phyloP scores from a whole-genome alignment of 371 early-diverging fungal genomes.

The Mortierella sp. region DNA sequence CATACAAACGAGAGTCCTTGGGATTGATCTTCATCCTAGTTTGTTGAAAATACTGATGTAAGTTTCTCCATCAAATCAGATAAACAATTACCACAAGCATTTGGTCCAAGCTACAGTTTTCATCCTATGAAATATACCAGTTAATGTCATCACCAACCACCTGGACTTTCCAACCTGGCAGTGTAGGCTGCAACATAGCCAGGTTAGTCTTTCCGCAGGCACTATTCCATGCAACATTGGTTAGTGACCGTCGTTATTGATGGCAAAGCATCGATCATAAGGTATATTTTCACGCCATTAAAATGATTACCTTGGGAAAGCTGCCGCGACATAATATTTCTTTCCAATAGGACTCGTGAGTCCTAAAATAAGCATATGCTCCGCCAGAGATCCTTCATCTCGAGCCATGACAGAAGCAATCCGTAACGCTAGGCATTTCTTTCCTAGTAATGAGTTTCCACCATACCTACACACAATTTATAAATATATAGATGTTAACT shows the following conservation, averaged over 20 bases:
- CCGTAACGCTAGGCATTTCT: conserved; percentile 61
- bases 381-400: conserved; percentile 61
- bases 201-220: conserved; percentile 64
- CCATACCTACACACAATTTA: conserved; percentile 52
- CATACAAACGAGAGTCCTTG: conserved; percentile 59
- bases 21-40: conserved; percentile 57
- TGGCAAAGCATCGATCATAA: neutral
- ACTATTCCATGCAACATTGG: conserved; percentile 4
- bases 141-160: conserved; percentile 60
- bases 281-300: neutral
- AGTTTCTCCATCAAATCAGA: neutral
- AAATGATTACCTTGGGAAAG: conserved; percentile 57
- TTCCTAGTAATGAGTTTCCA: conserved; percentile 61
- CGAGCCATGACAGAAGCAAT: conserved; percentile 61
- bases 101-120: neutral
- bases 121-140: conserved; percentile 35
- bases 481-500: too few relatives aligned
- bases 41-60: neutral
- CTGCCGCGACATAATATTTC: conserved; percentile 60
- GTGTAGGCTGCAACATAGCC: conserved; percentile 59
- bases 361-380: conserved; percentile 62
- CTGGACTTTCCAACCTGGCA: conserved; percentile 64
- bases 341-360: conserved; percentile 60
- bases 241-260: neutral
- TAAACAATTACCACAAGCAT: neutral